Base-by-base conservation (phyloP, 1,284 basidiomycete genomes). In the Erythrobasidium hasegawianum region DNA sequence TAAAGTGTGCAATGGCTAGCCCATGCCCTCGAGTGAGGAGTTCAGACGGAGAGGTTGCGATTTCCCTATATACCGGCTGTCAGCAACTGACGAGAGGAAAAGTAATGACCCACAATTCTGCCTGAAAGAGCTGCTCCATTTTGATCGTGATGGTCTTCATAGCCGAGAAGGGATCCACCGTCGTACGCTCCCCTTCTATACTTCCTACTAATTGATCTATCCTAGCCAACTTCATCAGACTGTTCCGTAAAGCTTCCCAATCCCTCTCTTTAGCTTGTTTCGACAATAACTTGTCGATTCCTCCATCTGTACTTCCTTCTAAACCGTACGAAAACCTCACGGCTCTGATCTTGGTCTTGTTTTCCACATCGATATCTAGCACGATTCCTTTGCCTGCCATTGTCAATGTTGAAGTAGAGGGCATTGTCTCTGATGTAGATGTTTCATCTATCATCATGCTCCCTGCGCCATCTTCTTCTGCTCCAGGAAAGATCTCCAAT, bases 381-480 rank as follows among this genome's bases (percentile, higher is more conserved):
- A 65, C 62, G 27, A 65, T 47, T 38, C 62, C 62, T 40, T 65
- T 65, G 20, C 62, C 62, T 11, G 62, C 62, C 56, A 65, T 65
- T 7, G 62, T 65, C 14, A 65, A 26, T 1, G 62, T 65, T 18
- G 45, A 39, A 38, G 43, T 60, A 18, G 54, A 41, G 16, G 59
- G 1, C 14, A 20, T 8, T 38, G 4, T 14, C 45, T 4, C 22
- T 47, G 45, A 24, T 47, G 7, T 16, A 16, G 43, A 5, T 38
- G n/a, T 41, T 9, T 24, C 55, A 8, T 45, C 49, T n/a, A 47
- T 11, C 53, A 38, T 47, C 61, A n/a, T 43, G 24, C 7, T 64
- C n/a, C 41, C 61, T 10, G 38, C 55, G 1, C 18, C 54, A 16
- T 56, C 54, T 26, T 64, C 62, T 8, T 65, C 62, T 2, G 62